These are phyloP conservation scores for Isoetes taiwanensis DNA, from an alignment of 75 land plant genomes.

Conservation along the genomic window DNA sequence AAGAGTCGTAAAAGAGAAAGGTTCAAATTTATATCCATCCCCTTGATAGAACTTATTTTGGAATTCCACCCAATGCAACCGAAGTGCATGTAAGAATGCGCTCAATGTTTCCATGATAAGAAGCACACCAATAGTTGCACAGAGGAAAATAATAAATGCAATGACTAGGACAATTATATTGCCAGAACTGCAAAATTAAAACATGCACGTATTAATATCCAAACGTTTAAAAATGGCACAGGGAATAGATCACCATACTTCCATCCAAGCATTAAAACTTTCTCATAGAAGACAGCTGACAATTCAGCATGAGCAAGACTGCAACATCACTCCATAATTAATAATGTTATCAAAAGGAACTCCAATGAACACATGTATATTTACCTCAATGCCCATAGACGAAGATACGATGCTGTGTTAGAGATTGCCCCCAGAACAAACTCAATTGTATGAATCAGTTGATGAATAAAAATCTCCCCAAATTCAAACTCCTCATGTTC, in stretches of 20 bases:
- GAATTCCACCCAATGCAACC: constrained; percentile 93
- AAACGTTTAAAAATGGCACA: no score
- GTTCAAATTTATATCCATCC: constrained; percentile 81
- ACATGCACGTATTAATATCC: no score
- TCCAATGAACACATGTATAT: neutral
- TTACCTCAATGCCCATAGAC: constrained; percentile 5
- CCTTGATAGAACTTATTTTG: constrained; percentile 78
- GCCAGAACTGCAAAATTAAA: constrained; percentile 36
- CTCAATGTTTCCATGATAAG: constrained; percentile 88
- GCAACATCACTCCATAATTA: neutral
- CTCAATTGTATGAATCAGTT: neutral
- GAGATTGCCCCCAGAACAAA: constrained; percentile 3
- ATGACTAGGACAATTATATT: constrained; percentile 45
- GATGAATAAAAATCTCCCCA: constrained; percentile 1
- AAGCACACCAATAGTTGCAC: constrained; percentile 71
- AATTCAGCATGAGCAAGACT: constrained; percentile 3
- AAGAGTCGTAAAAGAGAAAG: constrained; percentile 59
- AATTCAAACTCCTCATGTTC: constrained; percentile 6
- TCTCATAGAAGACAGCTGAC: constrained; percentile 1
- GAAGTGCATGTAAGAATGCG: constrained; percentile 84
- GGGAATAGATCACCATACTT: neutral
- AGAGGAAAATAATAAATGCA: constrained; percentile 63
- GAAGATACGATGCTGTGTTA: constrained; percentile 7
- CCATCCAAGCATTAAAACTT: neutral
- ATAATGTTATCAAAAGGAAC: neutral